Evolutionary conservation across 225 moss, liverwort and hornwort species (phyloP), one percentile per base, ranked within the genome.

Genomic region (Anthoceros angustus): DNA sequence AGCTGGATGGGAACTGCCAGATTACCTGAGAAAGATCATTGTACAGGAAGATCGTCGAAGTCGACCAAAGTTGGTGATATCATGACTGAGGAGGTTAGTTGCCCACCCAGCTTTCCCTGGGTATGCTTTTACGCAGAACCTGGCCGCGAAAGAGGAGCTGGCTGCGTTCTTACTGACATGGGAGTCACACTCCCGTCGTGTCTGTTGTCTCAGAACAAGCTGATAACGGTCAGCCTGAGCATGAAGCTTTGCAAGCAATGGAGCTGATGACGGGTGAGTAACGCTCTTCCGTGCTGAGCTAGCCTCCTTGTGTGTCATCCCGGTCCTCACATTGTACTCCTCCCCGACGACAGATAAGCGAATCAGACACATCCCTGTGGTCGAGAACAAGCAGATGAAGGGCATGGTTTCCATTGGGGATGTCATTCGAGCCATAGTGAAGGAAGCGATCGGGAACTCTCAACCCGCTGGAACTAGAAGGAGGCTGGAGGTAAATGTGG

Each of bases 341-440:
- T 18, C 10, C 41, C 14, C 10, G 8, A 14, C 23, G 12, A 63
- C 78, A 89, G 89, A 87, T 41, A 94, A 94, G 25, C 86, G 90
- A 64, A 94, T 94, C 75, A 81, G 94, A 70, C 94, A 94, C 42
- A 88, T 94, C 70, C 94, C 90, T 18, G 94, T 94, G 11, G 87
- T 88, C 68, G 87, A 85, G 66, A 83, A 80, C 11, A 79, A 82
- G 67, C 73, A 84, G 63, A 94, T 94, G 94, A 94, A 76, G 72
- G 94, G 90, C n/a, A 94, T 94, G 94, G 94, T 94, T 42, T 94
- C 93, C n/a, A 87, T 94, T 45, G 90, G 94, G 42, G 94, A 94
- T 42, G 86, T 94, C 6, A 87, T 94, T 43, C 78, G 90, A 61
- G 94, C 87, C 42, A 78, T 94, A 6, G 94, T 94, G 63, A 64